phyloP scores from a whole-genome alignment of 2,329 filamentous ascomycete genomes.

The Lomentospora prolificans region DNA sequence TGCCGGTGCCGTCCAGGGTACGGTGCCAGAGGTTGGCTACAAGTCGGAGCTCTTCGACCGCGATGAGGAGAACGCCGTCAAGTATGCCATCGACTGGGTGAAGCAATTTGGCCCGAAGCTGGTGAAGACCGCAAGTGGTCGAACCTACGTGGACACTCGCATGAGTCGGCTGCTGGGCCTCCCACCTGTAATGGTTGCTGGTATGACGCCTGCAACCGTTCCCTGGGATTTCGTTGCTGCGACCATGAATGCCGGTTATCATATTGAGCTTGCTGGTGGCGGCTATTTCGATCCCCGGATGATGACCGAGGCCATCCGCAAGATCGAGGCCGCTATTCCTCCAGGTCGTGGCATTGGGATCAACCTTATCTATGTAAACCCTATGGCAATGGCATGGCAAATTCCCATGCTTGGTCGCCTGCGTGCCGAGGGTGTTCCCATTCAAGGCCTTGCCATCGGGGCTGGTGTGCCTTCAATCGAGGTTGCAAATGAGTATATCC shows the following conservation, averaged over 20 bases:
- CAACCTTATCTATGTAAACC: constrained; percentile 87
- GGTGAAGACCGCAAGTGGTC: constrained; percentile 77
- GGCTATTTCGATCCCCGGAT: constrained; percentile 77
- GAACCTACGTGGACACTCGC: constrained; percentile 93
- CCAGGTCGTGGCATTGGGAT: constrained; percentile 79
- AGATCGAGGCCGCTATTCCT: constrained; percentile 77
- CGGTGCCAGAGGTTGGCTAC: constrained; percentile 85
- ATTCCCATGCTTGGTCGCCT: constrained; percentile 75
- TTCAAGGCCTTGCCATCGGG: constrained; percentile 86
- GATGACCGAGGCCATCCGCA: constrained; percentile 73
- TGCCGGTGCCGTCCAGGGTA: constrained; percentile 85
- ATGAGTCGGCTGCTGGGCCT: constrained; percentile 81
- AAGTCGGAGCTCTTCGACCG: constrained; percentile 97
- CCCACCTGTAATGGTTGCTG: constrained; percentile 81
- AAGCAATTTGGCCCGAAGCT: constrained; percentile 92
- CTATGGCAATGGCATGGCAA: constrained; percentile 84
- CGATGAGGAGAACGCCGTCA: constrained; percentile 88
- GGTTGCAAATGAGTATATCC: constrained; percentile 86
- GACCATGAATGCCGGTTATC: constrained; percentile 91
- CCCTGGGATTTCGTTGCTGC: constrained; percentile 87
- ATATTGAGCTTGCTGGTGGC: constrained; percentile 81
- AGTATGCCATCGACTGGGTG: constrained; percentile 94
- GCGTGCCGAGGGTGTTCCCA: constrained; percentile 75
- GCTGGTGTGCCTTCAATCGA: constrained; percentile 91
- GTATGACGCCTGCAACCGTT: constrained; percentile 87